Evolutionary conservation across 257 asterid genomes (phyloP).

Genomic region (Nicotiana paniculata): DNA sequence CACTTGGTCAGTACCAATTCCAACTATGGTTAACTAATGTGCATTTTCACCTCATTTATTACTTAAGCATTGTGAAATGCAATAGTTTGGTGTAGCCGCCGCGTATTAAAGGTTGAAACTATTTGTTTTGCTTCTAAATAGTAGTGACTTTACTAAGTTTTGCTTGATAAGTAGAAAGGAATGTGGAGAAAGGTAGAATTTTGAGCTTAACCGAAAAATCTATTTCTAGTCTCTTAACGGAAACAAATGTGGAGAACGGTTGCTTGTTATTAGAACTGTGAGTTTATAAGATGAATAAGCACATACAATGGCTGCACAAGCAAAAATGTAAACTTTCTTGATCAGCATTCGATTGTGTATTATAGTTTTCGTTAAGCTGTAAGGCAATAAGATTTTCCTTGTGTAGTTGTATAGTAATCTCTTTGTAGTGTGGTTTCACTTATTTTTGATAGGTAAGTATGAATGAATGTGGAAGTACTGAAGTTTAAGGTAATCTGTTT

Average conservation of each 20-base stretch:
- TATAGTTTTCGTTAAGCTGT: neutral
- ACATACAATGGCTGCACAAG: neutral
- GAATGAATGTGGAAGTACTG: neutral
- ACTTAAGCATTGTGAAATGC: too few species aligned
- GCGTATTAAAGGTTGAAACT: neutral
- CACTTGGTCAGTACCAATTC: conserved; percentile 65
- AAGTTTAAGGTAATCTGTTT: neutral
- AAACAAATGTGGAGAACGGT: too few species aligned
- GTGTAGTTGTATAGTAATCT: neutral
- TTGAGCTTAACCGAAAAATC: neutral
- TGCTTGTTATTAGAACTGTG: neutral
- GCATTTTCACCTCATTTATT: too few species aligned
- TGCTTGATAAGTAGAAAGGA: neutral
- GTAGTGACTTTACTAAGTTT: neutral
- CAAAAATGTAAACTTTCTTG: neutral
- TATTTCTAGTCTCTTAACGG: neutral
- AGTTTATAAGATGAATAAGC: neutral
- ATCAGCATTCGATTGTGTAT: neutral
- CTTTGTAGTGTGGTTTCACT: neutral
- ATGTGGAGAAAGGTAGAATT: neutral
- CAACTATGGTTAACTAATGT: neutral
- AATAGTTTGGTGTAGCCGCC: too few species aligned
- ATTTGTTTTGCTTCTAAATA: neutral
- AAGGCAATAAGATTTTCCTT: neutral
- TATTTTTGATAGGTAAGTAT: neutral